Evolutionary conservation across 768 basidiomycete species (phyloP), one percentile per base, ranked within the genome.

Genomic region (Xerocomus spinulosus): DNA sequence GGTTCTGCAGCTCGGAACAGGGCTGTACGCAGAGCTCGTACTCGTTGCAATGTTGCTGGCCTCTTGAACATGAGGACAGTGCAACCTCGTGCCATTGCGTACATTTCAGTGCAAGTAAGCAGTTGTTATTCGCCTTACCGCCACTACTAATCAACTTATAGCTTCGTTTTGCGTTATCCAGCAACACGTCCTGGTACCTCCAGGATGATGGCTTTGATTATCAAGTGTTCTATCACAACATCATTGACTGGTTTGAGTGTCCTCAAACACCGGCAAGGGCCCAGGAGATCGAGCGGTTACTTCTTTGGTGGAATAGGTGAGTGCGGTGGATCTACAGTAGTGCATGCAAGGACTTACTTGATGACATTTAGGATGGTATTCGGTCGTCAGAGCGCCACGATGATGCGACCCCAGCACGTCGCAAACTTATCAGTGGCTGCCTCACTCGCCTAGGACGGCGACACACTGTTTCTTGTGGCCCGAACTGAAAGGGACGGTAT

Each of bases 101-200:
- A 64, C 34, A 47, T 49, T 2, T 53, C 62, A 14, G 57, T 62
- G 4, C 61, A 65, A 42, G 63, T 64, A 28, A 41, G n/a, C 7
- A 35, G 50, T 10, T 14, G 42, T 15, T 13, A 45, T 32, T 20
- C 6, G 7, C 14, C n/a, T n/a, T n/a, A n/a, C n/a, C n/a, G n/a
- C n/a, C n/a, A n/a, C 5, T 15, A 24, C 18, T 8, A 9, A n/a
- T 13, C 36, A 30, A 10, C 33, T 42, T 28, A 40, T 43, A 60
- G 58, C 41, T 60, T 17, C 41, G 42, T 13, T 60, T 60, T 23
- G 49, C 51, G 5, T 20, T 58, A 5, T 60, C 54, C 2, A 48
- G 17, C 18, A 8, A 12, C 23, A 34, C 21, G 0, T 46, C 41
- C 9, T 60, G 58, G 54, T 4, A 13, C 15, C 10, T 42, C 3